These are phyloP conservation scores for Globisporangium camurandrum DNA, from an alignment of 352 stramenopile species.

Conservation along the genomic window DNA sequence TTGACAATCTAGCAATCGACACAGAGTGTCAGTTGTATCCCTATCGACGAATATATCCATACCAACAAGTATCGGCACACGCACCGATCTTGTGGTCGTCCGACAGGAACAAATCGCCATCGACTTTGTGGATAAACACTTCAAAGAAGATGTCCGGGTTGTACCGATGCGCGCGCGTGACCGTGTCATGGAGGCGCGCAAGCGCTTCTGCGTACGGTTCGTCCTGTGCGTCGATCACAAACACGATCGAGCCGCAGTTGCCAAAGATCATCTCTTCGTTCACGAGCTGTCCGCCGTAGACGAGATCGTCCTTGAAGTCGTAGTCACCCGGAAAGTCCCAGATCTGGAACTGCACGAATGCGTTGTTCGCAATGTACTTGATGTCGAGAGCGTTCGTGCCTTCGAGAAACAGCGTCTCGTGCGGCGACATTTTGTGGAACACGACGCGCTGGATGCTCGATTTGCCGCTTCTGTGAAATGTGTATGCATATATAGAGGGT, in stretches of 20 bases:
- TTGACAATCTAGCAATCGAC: constrained; percentile 89
- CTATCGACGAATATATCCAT: no score
- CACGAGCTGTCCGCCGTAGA: constrained; percentile 83
- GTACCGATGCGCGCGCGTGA: constrained; percentile 79
- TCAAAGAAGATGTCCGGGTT: constrained; percentile 97
- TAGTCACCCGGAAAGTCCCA: constrained; percentile 98
- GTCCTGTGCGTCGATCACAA: constrained; percentile 98
- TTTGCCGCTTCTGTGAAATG: constrained; percentile 63
- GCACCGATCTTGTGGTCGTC: constrained; percentile 97
- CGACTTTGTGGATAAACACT: constrained; percentile 99
- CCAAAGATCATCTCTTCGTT: constrained; percentile 91
- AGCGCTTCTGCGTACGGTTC: constrained; percentile 85
- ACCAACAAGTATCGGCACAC: no score
- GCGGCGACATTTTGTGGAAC: constrained; percentile 98
- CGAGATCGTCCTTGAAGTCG: constrained; percentile 86
- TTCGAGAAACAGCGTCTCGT: constrained; percentile 94
- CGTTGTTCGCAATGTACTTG: constrained; percentile 97
- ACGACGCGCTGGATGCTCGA: constrained; percentile 94
- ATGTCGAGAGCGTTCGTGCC: constrained; percentile 84
- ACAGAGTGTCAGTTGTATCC: no score
- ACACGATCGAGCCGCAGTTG: constrained; percentile 91
- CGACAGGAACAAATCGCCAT: constrained; percentile 97
- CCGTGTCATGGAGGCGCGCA: constrained; percentile 83
- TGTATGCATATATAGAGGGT: not conserved
- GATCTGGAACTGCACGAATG: constrained; percentile 97